phyloP scores from a whole-genome alignment of 2,329 filamentous ascomycete genomes.

The Neoarthrinium moseri region DNA sequence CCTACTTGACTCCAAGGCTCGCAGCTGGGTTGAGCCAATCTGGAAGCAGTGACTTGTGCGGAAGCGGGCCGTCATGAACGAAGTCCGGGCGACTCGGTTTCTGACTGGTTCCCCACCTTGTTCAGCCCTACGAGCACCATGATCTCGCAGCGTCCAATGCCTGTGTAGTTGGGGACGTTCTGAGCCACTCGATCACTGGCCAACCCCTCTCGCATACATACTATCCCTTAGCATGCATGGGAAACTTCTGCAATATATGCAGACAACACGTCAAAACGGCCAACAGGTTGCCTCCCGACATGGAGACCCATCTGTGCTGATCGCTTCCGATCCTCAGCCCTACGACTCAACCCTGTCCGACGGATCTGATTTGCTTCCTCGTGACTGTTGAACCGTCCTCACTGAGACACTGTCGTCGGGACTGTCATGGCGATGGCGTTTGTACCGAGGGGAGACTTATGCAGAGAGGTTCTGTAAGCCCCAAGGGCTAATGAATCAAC shows the following conservation, averaged over 20 bases:
- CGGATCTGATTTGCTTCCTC: conserved; percentile 4
- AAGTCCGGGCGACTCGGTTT: background rate
- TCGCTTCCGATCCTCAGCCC: conserved; percentile 1
- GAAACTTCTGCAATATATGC: background rate
- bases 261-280: conserved; percentile 1
- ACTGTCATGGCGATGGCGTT: no score
- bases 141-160: conserved; percentile 2
- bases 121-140: conserved; percentile 13
- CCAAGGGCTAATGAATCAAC: no score
- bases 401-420: no score
- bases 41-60: background rate
- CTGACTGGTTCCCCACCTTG: conserved; percentile 4
- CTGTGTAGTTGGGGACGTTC: no score
- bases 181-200: background rate
- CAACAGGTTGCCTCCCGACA: background rate
- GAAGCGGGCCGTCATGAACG: conserved; percentile 2
- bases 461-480: no score
- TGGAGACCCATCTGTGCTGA: background rate
- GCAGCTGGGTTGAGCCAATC: no score
- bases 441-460: no score
- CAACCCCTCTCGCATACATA: background rate
- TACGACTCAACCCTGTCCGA: conserved; percentile 2
- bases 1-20: no score
- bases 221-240: background rate
- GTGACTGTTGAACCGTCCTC: no score